Evolutionary conservation across 495 filamentous ascomycete species (phyloP), one percentile per base, ranked within the genome.

Genomic region (Entonaema liquescens): DNA sequence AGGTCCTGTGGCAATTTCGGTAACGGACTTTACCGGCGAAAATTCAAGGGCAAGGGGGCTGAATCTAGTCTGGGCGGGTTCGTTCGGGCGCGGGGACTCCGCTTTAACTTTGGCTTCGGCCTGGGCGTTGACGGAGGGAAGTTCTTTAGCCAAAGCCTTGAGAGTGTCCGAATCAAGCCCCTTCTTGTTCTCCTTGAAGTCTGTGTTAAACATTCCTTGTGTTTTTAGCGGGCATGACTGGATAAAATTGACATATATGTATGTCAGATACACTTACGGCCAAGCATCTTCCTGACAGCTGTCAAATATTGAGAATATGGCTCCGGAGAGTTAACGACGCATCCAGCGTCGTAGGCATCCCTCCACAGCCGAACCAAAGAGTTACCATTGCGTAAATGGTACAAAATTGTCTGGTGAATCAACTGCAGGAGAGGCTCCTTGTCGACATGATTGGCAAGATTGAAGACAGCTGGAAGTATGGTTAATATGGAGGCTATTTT

Each of bases 221-320:
- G 9, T 23, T 53, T 21, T 69, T 52, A 69, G 55, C 13, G 33
- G 9, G 17, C 5, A 33, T 28, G 3, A 21, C 11, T 21, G 1
- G n/a, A 59, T 31, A 15, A 3, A 8, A 23, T 23, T 28, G 12
- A 17, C 23, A 54, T 38, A 5, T 2, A 21, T n/a, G 2, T 21
- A 33, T n/a, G 8, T n/a, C n/a, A n/a, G n/a, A n/a, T 64, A 15
- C 31, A 64, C 67, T 59, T 55, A 69, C 67, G 31, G 26, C 52
- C 44, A 15, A 53, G 7, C 5, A 40, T 29, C 44, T 63, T 59
- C 40, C 67, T 38, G n/a, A 59, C 59, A 0, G 42, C 17, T 4
- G 28, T 26, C 35, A 59, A 33, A 53, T 69, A 69, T 5, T 54
- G 42, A 1, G 36, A 26, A 25, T 69, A 42, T 0, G 35, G n/a